These are phyloP conservation scores for Batkoa obscura DNA, from an alignment of 371 early-diverging fungal species.

Conservation along the genomic window DNA sequence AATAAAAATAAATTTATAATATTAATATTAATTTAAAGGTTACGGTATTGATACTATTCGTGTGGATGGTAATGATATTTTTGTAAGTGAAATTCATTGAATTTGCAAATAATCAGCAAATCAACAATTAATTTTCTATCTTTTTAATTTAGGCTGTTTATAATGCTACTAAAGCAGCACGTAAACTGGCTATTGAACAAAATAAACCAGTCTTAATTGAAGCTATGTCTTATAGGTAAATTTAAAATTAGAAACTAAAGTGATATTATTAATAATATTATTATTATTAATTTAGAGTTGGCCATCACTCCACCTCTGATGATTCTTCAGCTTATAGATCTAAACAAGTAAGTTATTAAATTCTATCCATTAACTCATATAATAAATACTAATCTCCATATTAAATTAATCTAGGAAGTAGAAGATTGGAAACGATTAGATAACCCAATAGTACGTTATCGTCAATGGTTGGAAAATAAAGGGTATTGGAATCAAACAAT, in stretches of 20 bases:
- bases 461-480: slow-evolving; percentile 67
- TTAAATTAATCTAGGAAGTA: slow-evolving; percentile 37
- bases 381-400: too few species aligned
- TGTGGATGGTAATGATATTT: slow-evolving; percentile 93
- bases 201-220: slow-evolving; percentile 85
- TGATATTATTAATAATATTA: not conserved
- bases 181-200: slow-evolving; percentile 56
- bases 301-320: slow-evolving; percentile 95
- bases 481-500: slow-evolving; percentile 69
- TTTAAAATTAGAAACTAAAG: too few species aligned
- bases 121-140: not conserved
- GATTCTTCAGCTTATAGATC: slow-evolving; percentile 88
- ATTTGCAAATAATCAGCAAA: not conserved
- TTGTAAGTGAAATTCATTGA: slow-evolving; percentile 18
- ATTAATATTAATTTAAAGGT: slow-evolving; percentile 58
- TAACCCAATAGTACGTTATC: slow-evolving; percentile 76
- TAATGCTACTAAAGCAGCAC: slow-evolving; percentile 70
- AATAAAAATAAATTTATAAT: slow-evolving; percentile 11
- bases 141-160: slow-evolving; percentile 49
- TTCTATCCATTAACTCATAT: not conserved
- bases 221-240: slow-evolving; percentile 80
- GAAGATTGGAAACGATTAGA: slow-evolving; percentile 75
- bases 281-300: slow-evolving; percentile 18
- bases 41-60: slow-evolving; percentile 95
- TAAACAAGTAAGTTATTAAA: slow-evolving; percentile 18